Base-by-base conservation (phyloP, 1,139 yeast species). In the Pichia sp. region DNA sequence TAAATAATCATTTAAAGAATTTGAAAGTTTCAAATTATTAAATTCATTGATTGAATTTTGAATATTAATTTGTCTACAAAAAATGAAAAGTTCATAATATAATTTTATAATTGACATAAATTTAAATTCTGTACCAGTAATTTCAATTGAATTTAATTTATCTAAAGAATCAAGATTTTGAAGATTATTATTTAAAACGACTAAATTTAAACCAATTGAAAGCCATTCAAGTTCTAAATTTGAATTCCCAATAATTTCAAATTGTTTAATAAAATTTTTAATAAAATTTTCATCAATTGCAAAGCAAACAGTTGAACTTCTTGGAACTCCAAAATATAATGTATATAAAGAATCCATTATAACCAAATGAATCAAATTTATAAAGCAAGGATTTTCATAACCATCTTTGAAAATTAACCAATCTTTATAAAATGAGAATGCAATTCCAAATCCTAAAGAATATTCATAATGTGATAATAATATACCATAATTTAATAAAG, bases 381-480 rank as follows among this genome's bases (percentile, higher is more conserved):
- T 43, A 41, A 55, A 52, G 19, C 54, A 49, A 6, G 51, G 52
- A 22, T 55, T 50, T 41, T 32, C 46, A 48, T 48, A 37, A 49
- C 56, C 47, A 49, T 48, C 55, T 32, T 43, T 49, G 51, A 65
- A 66, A 46, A 79, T 63, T 47, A 70, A 71, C 56, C 74, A 72
- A 51, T 79, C 86, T 55, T 76, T 75, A 53, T 80, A 74, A 10
- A 78, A 66, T 2, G 80, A 65, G 11, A 71, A 66, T 1, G 82
- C 63, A 46, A 73, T 60, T 2, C 79, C 68, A 31, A 79, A 62
- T 0, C 80, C 79, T 39, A 74, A 59, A 1, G 79, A 69, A 53
- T 74, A 77, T 34, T 68, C 68, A 45, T 72, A 77, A 1, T 84
- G 84, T 36, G 74, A 73, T 42, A 79, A 61, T 4, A 79, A 61